Conservation (phyloP, 225 moss, liverwort and hornwort species). For the Polytrichum commune region DNA sequence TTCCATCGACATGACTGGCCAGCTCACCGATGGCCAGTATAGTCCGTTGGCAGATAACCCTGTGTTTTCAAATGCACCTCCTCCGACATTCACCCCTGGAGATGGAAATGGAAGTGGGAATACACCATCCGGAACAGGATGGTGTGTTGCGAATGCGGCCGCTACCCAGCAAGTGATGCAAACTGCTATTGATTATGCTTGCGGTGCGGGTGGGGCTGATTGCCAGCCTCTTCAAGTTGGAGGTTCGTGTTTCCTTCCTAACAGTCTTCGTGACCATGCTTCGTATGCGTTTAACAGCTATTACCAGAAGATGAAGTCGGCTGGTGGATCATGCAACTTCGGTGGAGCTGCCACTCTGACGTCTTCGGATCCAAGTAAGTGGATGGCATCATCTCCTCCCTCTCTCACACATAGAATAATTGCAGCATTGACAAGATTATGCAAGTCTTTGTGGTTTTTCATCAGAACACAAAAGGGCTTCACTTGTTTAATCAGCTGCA, state of each 20-base stretch:
- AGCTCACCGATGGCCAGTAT: conserved; percentile 37
- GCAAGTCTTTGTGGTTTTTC: no score
- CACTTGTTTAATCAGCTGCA: no score
- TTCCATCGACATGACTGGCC: conserved; percentile 48
- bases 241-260: conserved; percentile 42
- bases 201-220: conserved; percentile 40
- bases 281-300: conserved; percentile 59
- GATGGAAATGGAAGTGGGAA: conserved; percentile 13
- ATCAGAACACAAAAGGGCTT: no score
- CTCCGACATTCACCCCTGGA: conserved; percentile 21
- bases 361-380: conserved; percentile 56
- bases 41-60: conserved; percentile 28
- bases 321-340: conserved; percentile 54
- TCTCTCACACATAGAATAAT: no score
- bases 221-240: conserved; percentile 44
- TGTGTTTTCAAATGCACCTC: conserved; percentile 37
- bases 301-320: conserved; percentile 34
- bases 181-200: conserved; percentile 36
- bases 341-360: conserved; percentile 45
- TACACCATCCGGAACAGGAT: conserved; percentile 27
- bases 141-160: conserved; percentile 40
- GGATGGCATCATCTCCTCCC: no score
- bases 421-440: no score
- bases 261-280: conserved; percentile 36
- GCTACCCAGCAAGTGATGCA: conserved; percentile 12